These are phyloP conservation scores for Lepiota subincarnata DNA, from an alignment of 768 basidiomycete genomes.

Conservation along the genomic window DNA sequence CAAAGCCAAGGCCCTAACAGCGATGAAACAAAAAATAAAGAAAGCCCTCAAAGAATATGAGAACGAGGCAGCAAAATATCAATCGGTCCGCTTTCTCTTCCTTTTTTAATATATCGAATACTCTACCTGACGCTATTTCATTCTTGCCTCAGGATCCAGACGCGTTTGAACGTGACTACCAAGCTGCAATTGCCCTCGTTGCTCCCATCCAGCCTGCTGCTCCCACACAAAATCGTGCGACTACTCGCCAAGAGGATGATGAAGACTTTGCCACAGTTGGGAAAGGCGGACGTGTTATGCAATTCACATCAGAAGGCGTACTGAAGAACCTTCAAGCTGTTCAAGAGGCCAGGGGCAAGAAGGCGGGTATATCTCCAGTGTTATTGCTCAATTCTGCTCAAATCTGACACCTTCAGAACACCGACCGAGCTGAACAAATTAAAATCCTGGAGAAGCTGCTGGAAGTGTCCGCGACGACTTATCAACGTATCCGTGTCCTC, in stretches of 20 bases:
- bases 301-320: conserved; percentile 79
- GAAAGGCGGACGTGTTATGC: conserved; percentile 80
- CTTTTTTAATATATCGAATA: neutral
- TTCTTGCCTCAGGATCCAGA: conserved; percentile 70
- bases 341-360: conserved; percentile 93
- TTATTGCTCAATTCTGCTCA: conserved; percentile 1
- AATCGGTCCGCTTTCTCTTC: conserved; percentile 51
- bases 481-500: conserved; percentile 92
- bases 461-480: conserved; percentile 80
- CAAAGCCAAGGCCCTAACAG: conserved; percentile 90
- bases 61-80: conserved; percentile 70
- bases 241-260: conserved; percentile 41
- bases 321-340: conserved; percentile 91
- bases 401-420: conserved; percentile 62
- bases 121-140: neutral
- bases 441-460: conserved; percentile 84
- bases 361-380: conserved; percentile 48
- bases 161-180: conserved; percentile 76
- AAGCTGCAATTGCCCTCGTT: conserved; percentile 45
- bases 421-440: conserved; percentile 93
- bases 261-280: conserved; percentile 90
- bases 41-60: conserved; percentile 90
- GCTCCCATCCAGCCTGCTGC: conserved; percentile 30
- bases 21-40: conserved; percentile 97
- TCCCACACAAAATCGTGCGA: conserved; percentile 32